Base-by-base conservation (phyloP, 129 eudicot genomes). In the Glebionis coronaria region DNA sequence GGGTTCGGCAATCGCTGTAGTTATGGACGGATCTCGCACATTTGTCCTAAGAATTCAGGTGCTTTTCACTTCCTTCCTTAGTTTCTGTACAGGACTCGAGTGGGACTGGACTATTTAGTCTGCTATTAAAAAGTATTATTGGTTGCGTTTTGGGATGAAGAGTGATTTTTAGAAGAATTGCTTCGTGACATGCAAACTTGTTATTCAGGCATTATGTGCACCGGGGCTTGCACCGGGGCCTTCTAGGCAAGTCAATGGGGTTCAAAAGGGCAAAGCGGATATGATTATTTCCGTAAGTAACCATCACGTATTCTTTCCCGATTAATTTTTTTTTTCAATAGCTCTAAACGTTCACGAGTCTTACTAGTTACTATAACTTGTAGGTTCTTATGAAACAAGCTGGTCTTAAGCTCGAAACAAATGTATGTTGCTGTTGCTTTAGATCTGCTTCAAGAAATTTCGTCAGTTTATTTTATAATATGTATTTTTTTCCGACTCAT, bases 381-480 rank as follows among this genome's bases (percentile, higher is more conserved):
- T 79, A 94, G 99, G 95, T 87, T 82, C 91, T 94, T 46, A 83
- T 75, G 78, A 94, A 94, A 83, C 99, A 90, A 82, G 95, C 97
- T 27, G 93, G 95, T 72, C 81, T 90, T 14, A 94, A 87, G 90
- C 88, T 94, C 57, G 88, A 94, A 70, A 87, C 84, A 25, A 82
- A 81, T 82, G 99, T 94, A 90, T 81, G 65, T 47, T 28, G 3
- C 9, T 2, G 52, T 67, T 75, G 62, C 44, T 23, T 18, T 60
- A 14, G 5, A 11, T 12, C 5, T 13, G 9, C 45, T 76, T 47
- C 6, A 25, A 27, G 58, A n/a, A 65, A 5, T 28, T 7, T 12
- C 2, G 25, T 18, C 29, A 8, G 9, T 12, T 27, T 38, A 4
- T 1, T 12, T 44, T 18, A 55, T 50, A 18, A 5, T 8, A 14